A percentile compares a stretch with the other conserved stretches of the same genome.
These are phyloP conservation scores for Pseudocercospora eumusae DNA, from an alignment of 2,329 filamentous ascomycete species.

Conservation along the genomic window DNA sequence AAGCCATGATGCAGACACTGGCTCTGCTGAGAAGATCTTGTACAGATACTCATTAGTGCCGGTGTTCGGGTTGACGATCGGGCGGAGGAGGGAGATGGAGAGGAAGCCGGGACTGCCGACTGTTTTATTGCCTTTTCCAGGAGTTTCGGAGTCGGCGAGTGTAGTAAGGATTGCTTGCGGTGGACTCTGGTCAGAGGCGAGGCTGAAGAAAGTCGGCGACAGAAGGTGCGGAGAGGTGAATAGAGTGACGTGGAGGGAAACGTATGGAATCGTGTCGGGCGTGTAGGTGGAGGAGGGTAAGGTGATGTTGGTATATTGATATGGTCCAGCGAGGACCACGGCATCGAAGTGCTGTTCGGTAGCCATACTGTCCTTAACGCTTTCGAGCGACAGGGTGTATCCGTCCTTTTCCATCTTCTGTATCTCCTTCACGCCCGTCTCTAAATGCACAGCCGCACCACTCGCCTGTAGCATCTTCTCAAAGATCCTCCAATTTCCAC, in stretches of 20 bases:
- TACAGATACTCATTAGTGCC: constrained; percentile 57
- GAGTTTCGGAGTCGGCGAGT: constrained; percentile 62
- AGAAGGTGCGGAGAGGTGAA: constrained; percentile 77
- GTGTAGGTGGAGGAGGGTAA: constrained; percentile 39
- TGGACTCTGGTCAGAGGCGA: constrained; percentile 57
- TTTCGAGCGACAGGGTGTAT: constrained; percentile 41
- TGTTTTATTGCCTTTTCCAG: constrained; percentile 52
- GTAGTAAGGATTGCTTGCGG: constrained; percentile 84
- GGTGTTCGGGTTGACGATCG: constrained; percentile 55
- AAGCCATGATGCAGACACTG: constrained; percentile 52
- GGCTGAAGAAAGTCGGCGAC: constrained; percentile 70
- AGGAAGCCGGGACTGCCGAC: constrained; percentile 79
- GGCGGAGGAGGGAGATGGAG: constrained; percentile 74
- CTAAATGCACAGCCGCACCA: constrained; percentile 61
- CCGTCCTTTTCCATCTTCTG: constrained; percentile 39
- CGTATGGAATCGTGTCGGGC: constrained; percentile 82
- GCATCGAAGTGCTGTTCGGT: constrained; percentile 44
- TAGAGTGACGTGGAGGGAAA: constrained; percentile 82
- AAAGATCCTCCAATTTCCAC: constrained; percentile 96
- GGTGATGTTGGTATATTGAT: constrained; percentile 53
- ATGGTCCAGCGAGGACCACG: constrained; percentile 79
- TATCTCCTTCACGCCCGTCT: constrained; percentile 68
- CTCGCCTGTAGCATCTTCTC: constrained; percentile 72
- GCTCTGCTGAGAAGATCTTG: constrained; percentile 65
- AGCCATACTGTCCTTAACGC: constrained; percentile 34